Evolutionary conservation across 768 basidiomycete genomes (phyloP).

Genomic region (Leccinum uliginosum): DNA sequence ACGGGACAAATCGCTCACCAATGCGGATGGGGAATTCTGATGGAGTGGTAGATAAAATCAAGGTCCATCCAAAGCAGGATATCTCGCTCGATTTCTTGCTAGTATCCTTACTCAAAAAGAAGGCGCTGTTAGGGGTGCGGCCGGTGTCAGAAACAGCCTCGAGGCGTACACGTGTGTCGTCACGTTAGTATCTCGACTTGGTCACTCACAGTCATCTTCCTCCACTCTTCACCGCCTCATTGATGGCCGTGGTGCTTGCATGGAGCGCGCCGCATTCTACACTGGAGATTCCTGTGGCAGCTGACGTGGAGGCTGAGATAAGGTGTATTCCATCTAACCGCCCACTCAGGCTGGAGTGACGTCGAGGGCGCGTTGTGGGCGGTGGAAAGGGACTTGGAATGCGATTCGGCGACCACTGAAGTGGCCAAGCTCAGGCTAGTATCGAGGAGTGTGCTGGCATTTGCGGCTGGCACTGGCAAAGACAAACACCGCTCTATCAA

Average conservation of each 20-base stretch:
- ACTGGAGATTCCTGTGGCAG: neutral
- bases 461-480: slow-evolving; percentile 10
- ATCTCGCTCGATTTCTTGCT: neutral
- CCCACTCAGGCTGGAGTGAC: neutral
- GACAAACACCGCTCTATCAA: slow-evolving; percentile 9
- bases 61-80: neutral
- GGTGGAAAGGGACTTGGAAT: neutral
- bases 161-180: slow-evolving; percentile 19
- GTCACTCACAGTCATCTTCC: slow-evolving; percentile 2
- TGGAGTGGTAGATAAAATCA: too few species aligned
- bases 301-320: neutral
- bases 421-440: neutral
- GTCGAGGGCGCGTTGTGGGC: neutral
- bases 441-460: neutral
- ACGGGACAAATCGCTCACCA: too few species aligned
- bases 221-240: slow-evolving; percentile 1
- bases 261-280: neutral
- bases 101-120: neutral
- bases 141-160: slow-evolving; percentile 8
- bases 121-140: slow-evolving; percentile 12
- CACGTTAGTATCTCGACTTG: neutral
- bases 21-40: too few species aligned
- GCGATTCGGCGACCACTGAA: neutral
- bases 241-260: slow-evolving; percentile 11
- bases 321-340: neutral